phyloP scores from a whole-genome alignment of 2,329 filamentous ascomycete species.

The Venturia asperata region DNA sequence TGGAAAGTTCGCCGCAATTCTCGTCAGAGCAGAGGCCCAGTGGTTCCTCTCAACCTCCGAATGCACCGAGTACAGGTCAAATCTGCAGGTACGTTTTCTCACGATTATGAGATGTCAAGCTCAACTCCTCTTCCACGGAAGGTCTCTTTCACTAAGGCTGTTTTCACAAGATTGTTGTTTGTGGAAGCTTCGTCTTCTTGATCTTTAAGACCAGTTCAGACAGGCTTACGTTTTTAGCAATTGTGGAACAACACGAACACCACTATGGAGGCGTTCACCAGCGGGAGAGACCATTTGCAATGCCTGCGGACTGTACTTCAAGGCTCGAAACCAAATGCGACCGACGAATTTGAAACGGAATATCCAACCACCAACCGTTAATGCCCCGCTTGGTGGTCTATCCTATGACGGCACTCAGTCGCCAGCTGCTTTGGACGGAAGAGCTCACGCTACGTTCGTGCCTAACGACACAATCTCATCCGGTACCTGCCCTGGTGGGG shows the following conservation, averaged over 20 bases:
- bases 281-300: slow-evolving; percentile 95
- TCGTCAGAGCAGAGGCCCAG: slow-evolving; percentile 22
- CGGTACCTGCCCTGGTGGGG: slow-evolving; percentile 92
- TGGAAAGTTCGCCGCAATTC: not conserved
- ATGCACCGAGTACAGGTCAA: slow-evolving; percentile 50
- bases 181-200: not conserved
- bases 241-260: slow-evolving; percentile 87
- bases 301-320: slow-evolving; percentile 89
- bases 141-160: not conserved
- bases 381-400: not conserved
- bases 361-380: slow-evolving; percentile 33
- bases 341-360: slow-evolving; percentile 86
- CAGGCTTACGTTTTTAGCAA: slow-evolving; percentile 54
- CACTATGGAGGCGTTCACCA: slow-evolving; percentile 88
- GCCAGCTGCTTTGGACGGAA: not conserved
- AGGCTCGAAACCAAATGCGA: slow-evolving; percentile 83
- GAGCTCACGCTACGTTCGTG: slow-evolving; percentile 37
- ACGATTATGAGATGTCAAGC: not conserved
- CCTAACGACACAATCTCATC: slow-evolving; percentile 47
- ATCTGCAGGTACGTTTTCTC: slow-evolving; percentile 59
- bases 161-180: not conserved
- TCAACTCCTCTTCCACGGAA: not conserved
- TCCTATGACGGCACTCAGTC: not conserved
- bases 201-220: not conserved
- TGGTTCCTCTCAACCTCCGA: slow-evolving; percentile 24